phyloP scores from a whole-genome alignment of 129 eudicot species.

The Artemisia annua region DNA sequence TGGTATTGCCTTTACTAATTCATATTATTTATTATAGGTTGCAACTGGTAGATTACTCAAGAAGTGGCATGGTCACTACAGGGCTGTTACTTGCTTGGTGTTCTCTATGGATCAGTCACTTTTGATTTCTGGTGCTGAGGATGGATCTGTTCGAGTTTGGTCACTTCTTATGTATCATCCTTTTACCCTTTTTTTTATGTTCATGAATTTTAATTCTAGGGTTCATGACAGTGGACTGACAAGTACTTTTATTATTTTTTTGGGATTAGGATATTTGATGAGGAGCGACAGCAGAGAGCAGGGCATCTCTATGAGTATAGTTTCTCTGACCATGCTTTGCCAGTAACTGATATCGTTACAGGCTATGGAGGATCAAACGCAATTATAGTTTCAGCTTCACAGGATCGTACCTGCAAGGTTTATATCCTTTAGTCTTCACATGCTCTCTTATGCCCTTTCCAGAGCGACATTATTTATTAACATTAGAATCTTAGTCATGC shows the following conservation, averaged over 20 bases:
- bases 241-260: background rate
- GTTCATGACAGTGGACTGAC: background rate
- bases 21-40: conserved; percentile 42
- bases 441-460: background rate
- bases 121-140: conserved; percentile 89
- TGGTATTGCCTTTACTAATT: background rate
- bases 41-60: conserved; percentile 79
- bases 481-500: background rate
- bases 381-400: conserved; percentile 76
- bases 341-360: conserved; percentile 72
- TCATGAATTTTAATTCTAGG: background rate
- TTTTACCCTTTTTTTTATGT: background rate
- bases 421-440: background rate
- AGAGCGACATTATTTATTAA: background rate
- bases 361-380: conserved; percentile 90
- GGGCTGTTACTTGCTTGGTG: conserved; percentile 74
- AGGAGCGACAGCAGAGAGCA: conserved; percentile 57
- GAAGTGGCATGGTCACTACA: conserved; percentile 93
- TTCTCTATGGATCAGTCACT: conserved; percentile 72
- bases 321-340: conserved; percentile 73
- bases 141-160: conserved; percentile 91
- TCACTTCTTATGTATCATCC: conserved; percentile 70
- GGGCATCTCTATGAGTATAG: conserved; percentile 75
- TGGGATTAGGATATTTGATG: conserved; percentile 74
- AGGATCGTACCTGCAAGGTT: conserved; percentile 97